phyloP scores from a whole-genome alignment of 2,329 filamentous ascomycete species.

The Falciphora oryzae region DNA sequence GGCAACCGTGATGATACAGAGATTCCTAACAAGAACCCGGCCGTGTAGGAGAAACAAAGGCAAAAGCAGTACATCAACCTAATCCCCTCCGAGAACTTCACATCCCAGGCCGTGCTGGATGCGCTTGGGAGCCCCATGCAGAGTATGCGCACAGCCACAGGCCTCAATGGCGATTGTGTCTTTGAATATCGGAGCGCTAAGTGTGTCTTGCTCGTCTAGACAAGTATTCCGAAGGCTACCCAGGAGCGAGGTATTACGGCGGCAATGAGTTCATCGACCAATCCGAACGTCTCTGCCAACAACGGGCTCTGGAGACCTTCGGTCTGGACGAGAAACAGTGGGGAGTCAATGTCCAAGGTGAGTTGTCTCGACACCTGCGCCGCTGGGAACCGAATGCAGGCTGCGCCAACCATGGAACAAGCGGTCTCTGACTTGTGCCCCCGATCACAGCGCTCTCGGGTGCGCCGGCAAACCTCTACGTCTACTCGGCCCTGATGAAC shows the following conservation, averaged over 20 bases:
- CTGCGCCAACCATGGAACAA: slow-evolving; percentile 6
- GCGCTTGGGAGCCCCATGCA: slow-evolving; percentile 92
- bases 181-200: background rate
- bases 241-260: slow-evolving; percentile 92
- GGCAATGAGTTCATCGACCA: slow-evolving; percentile 96
- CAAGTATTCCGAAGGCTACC: slow-evolving; percentile 98
- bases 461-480: slow-evolving; percentile 73
- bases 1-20: background rate
- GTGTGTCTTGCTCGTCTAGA: slow-evolving; percentile 42
- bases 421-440: slow-evolving; percentile 6
- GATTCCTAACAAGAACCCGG: background rate
- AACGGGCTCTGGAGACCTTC: slow-evolving; percentile 83
- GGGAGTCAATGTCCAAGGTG: slow-evolving; percentile 94
- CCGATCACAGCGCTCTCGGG: slow-evolving; percentile 64
- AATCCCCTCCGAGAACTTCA: slow-evolving; percentile 94
- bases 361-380: slow-evolving; percentile 23
- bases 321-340: slow-evolving; percentile 78
- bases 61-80: slow-evolving; percentile 99
- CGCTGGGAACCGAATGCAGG: background rate
- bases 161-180: background rate
- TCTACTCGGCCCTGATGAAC: slow-evolving; percentile 89
- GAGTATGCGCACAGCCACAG: slow-evolving; percentile 48
- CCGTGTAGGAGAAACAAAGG: slow-evolving; percentile 70
- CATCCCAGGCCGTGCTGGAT: slow-evolving; percentile 86
- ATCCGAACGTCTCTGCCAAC: slow-evolving; percentile 82